Conservation (phyloP, 345 rosid species). For the Fremontodendron californicum region DNA sequence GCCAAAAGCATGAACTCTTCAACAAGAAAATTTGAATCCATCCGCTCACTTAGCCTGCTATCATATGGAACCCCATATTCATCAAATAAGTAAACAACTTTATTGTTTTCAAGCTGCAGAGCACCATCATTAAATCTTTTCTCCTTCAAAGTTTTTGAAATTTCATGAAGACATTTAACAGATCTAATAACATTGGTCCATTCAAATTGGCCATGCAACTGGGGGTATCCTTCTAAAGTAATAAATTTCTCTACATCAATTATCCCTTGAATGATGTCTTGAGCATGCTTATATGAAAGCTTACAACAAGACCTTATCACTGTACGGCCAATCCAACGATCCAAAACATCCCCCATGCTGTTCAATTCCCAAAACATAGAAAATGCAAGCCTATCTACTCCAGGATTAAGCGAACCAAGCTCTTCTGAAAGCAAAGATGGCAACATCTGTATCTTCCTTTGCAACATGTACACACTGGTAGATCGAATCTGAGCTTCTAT, state of each 20-base stretch:
- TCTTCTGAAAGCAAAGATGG: slow-evolving; percentile 72
- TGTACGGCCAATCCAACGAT: slow-evolving; percentile 80
- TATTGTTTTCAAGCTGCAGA: slow-evolving; percentile 55
- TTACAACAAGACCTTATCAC: slow-evolving; percentile 80
- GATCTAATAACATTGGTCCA: slow-evolving; percentile 62
- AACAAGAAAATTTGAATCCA: slow-evolving; percentile 61
- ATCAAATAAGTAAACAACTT: slow-evolving; percentile 53
- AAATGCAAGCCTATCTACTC: slow-evolving; percentile 76
- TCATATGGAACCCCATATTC: slow-evolving; percentile 73
- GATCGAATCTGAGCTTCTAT: slow-evolving; percentile 77
- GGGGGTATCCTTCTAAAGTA: slow-evolving; percentile 34
- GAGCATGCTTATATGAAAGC: slow-evolving; percentile 78
- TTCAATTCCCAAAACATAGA: slow-evolving; percentile 84
- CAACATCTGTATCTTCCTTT: slow-evolving; percentile 69
- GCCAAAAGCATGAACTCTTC: slow-evolving; percentile 99
- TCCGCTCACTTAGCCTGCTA: slow-evolving; percentile 36
- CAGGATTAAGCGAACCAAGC: slow-evolving; percentile 76
- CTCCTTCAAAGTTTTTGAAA: slow-evolving; percentile 56
- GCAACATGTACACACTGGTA: slow-evolving; percentile 68
- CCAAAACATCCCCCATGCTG: slow-evolving; percentile 47
- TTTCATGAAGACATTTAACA: slow-evolving; percentile 47
- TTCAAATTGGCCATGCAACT: slow-evolving; percentile 59
- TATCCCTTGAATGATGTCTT: slow-evolving; percentile 52
- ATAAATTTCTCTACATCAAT: slow-evolving; percentile 25
- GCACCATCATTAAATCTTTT: slow-evolving; percentile 76